Evolutionary conservation across 345 rosid genomes (phyloP), one percentile per base, ranked within the genome.

Genomic region (Theobroma cacao): DNA sequence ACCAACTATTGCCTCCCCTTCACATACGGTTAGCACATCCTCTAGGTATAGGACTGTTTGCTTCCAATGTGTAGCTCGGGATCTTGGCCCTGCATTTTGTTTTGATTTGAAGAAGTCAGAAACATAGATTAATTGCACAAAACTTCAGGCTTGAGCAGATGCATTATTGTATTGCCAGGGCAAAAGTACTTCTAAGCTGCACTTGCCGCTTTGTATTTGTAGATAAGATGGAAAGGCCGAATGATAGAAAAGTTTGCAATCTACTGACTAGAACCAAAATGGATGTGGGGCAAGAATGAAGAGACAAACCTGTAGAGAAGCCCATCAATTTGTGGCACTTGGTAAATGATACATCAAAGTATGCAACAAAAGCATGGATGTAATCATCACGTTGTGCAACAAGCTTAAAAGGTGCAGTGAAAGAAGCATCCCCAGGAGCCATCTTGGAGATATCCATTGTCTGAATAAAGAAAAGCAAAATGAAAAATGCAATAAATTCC

Each of bases 281-380:
- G 28, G 1, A 17, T 47, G 75, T 15, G 43, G 36, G n/a, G 48
- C 7, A 60, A 65, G 40, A 74, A 74, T 14, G 67, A 64, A 81
- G 81, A 14, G 24, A 80, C 34, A 59, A 60, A 93, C 99, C 99
- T 82, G 99, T 97, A 24, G 99, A 97, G 91, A 97, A 97, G 74
- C 98, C 99, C 69, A 86, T 90, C 78, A 94, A 79, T 84, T 97
- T 97, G 78, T 97, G 98, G 80, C 98, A 94, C 85, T 86, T 93
- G 64, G 98, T 93, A 81, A 97, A 97, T 7, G 97, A 87, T n/a
- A 97, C 98, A 81, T 94, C 99, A 71, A 97, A 97, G 82, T 92
- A 94, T n/a, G 99, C 99, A 52, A 94, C 98, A 73, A 97, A 86
- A 52, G 99, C 98, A 75, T 97, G 99, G 90, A 97, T 91, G 87